Conservation (phyloP, 495 filamentous ascomycete species). For the Cudoniella acicularis region DNA sequence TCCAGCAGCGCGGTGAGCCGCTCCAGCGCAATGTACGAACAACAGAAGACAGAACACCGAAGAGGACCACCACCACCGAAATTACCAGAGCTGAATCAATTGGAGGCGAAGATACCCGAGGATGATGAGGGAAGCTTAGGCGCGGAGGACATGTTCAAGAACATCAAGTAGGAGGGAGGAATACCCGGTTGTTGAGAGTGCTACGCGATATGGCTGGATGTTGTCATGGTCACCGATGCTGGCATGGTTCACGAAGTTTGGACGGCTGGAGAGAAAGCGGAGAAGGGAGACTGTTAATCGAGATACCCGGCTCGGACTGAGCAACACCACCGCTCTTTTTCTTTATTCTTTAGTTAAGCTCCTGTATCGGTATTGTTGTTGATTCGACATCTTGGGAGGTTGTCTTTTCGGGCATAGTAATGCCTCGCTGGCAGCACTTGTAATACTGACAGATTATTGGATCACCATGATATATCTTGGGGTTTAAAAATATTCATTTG, state of each 20-base stretch:
- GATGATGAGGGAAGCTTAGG: conserved; percentile 41
- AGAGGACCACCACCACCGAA: conserved; percentile 52
- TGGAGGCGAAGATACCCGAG: conserved; percentile 43
- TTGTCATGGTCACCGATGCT: conserved; percentile 15
- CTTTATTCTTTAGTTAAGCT: conserved; percentile 6
- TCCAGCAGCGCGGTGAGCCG: conserved; percentile 4
- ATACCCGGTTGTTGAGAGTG: conserved; percentile 6
- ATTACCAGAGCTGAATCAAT: conserved; percentile 53
- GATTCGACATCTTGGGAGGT: conserved; percentile 1
- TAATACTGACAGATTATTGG: conserved; percentile 17
- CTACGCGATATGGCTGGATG: conserved; percentile 18
- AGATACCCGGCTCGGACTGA: conserved; percentile 27
- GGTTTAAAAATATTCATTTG: conserved; percentile 19
- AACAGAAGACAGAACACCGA: conserved; percentile 26
- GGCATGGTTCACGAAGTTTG: conserved; percentile 17
- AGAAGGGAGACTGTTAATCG: conserved; percentile 4
- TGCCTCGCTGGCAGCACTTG: conserved; percentile 23
- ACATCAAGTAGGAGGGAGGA: conserved; percentile 40
- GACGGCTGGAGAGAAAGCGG: conserved; percentile 1
- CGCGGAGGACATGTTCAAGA: conserved; percentile 53
- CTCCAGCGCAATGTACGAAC: too few species aligned
- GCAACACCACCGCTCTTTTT: conserved; percentile 15
- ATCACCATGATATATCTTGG: conserved; percentile 5
- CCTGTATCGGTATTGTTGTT: conserved; percentile 9
- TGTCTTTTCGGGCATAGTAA: conserved; percentile 10